Base-by-base conservation (phyloP, 371 early-diverging fungal genomes). In the Parasitella parasitica region DNA sequence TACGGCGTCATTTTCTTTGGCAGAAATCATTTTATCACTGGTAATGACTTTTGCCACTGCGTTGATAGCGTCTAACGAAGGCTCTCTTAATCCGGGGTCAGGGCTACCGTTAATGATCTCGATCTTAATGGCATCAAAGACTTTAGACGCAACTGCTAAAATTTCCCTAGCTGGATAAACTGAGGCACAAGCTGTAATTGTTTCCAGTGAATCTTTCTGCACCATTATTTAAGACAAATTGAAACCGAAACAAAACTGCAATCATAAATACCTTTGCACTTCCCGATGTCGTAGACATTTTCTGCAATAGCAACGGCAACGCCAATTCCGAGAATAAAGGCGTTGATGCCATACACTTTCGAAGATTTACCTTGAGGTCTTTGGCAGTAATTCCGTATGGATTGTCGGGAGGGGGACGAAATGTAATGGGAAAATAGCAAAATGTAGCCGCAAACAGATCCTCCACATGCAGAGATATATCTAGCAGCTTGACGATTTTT, bases 391-490 rank as follows among this genome's bases (percentile, higher is more conserved):
- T 91, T 15, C 93, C 94, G 57, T 90, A 91, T 3, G 94, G 90
- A 75, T 97, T 97, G 64, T 92, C 92, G 12, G 94, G 94, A 0
- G 95, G 93, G 6, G 96, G 91, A 69, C 90, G 88, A 76, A 97
- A 98, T 4, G 99, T 97, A 68, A 98, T 98, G 0, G 99, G 99
- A 69, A 98, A 98, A 73, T 98, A 98, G 77, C 97, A 96, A 63
- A 94, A 97, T 16, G 92, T 43, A 20, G 43, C 89, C 59, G 96
- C 95, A 70, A 98, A 98, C 48, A 97, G 62, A 59, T 94, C 93
- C 35, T 95, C 92, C 6, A 87, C 86, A 65, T 89, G 80, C n/a
- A 83, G 70, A 13, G 83, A 68, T 22, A 94, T 88, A 71, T 95
- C 91, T 48, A 92, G 86, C 32, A 83, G 72, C 22, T 72, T 61